phyloP scores from a whole-genome alignment of 148 eudicot genomes.

The Gaultheria prostrata region DNA sequence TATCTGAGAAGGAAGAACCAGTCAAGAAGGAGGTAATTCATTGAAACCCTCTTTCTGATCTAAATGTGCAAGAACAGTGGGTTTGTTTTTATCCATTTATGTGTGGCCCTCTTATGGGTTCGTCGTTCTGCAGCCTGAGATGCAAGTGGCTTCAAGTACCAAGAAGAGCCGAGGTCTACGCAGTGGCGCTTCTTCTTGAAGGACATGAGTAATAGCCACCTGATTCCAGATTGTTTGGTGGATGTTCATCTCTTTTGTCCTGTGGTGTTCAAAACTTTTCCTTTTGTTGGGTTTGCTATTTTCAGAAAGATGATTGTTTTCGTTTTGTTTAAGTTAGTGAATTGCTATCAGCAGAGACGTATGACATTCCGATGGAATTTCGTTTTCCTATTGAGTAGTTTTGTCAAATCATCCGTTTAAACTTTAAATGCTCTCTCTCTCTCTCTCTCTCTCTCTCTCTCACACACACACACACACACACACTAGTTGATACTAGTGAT shows the following conservation, averaged over 20 bases:
- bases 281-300: background rate
- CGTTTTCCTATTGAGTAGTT: background rate
- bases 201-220: background rate
- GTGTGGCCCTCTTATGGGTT: background rate
- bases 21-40: conserved; percentile 49
- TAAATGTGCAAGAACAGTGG: background rate
- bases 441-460: background rate
- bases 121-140: conserved; percentile 37
- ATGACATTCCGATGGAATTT: background rate
- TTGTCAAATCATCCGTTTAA: background rate
- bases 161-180: conserved; percentile 30
- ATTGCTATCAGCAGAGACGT: background rate
- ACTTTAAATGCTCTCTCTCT: background rate
- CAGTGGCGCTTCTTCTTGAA: conserved; percentile 23
- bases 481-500: background rate
- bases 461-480: background rate
- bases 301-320: background rate
- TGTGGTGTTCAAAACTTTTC: background rate
- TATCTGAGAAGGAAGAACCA: conserved; percentile 60
- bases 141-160: conserved; percentile 48
- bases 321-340: background rate
- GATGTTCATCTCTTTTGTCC: background rate
- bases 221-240: background rate
- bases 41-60: background rate
- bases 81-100: background rate